phyloP scores from a whole-genome alignment of 108 stramenopile species.

The Cyclostephanos tholiformis region DNA sequence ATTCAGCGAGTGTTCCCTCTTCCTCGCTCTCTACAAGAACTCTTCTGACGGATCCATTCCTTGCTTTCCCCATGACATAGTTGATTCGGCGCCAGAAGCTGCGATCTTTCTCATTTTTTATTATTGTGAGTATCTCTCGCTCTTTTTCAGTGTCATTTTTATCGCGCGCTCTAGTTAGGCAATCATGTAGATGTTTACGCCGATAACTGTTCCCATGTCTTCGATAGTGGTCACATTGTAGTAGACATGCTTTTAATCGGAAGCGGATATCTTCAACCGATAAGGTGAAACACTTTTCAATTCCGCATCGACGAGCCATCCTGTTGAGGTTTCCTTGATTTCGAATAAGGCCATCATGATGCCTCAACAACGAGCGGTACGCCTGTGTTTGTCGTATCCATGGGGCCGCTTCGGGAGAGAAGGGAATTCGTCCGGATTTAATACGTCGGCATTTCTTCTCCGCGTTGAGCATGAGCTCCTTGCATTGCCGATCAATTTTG shows the following conservation, averaged over 20 bases:
- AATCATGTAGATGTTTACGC: neutral
- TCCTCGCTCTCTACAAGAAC: slow-evolving; percentile 11
- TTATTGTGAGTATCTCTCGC: slow-evolving; percentile 11
- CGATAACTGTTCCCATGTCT: neutral
- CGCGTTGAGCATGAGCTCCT: neutral
- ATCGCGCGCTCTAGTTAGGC: neutral
- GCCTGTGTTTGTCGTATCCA: slow-evolving; percentile 8
- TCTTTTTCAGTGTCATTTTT: neutral
- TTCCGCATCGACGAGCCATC: neutral
- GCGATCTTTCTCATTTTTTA: slow-evolving; percentile 5
- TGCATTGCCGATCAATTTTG: neutral
- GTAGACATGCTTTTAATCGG: neutral
- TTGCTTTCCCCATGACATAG: neutral
- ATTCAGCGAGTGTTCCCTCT: neutral
- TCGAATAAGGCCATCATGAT: neutral
- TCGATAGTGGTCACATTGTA: neutral
- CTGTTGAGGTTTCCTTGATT: neutral
- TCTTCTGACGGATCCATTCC: neutral
- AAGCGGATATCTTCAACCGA: neutral
- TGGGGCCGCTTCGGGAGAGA: slow-evolving; percentile 3
- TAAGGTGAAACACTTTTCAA: neutral
- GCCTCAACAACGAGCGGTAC: neutral
- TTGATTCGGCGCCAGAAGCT: too few species aligned
- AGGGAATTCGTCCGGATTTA: too few species aligned
- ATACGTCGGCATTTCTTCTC: slow-evolving; percentile 17